Evolutionary conservation across 129 eudicot species (phyloP).

Genomic region (Arctium lappa): DNA sequence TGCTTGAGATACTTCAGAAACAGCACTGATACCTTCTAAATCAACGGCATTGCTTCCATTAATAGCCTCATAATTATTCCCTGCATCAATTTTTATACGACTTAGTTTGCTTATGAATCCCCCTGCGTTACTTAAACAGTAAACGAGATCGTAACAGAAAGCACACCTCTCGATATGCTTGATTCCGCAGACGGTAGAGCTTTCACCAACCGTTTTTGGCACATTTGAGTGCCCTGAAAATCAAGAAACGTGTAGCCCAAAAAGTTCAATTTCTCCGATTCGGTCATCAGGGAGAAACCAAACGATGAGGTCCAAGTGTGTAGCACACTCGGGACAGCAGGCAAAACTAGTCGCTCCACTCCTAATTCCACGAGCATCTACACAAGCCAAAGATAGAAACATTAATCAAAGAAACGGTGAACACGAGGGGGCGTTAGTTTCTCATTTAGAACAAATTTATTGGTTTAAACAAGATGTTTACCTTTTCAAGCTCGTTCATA

Average conservation of each 20-base stretch:
- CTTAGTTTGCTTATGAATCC: neutral
- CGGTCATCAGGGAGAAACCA: constrained; percentile 38
- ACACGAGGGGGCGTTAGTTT: neutral
- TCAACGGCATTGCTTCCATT: constrained; percentile 27
- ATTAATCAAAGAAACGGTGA: neutral
- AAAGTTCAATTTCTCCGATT: constrained; percentile 55
- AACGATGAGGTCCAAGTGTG: constrained; percentile 38
- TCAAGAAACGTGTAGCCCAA: constrained; percentile 71
- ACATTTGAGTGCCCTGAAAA: constrained; percentile 78
- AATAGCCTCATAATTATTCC: constrained; percentile 6
- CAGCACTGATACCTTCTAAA: constrained; percentile 42
- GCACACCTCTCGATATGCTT: constrained; percentile 36
- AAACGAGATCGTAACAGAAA: neutral
- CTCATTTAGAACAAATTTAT: neutral
- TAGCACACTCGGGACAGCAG: constrained; percentile 43
- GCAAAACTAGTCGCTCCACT: constrained; percentile 38
- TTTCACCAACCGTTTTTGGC: constrained; percentile 64
- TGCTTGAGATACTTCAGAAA: constrained; percentile 63
- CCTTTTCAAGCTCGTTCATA: constrained; percentile 92
- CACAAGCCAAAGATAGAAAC: neutral
- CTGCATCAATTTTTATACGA: constrained; percentile 29
- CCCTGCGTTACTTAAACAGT: neutral
- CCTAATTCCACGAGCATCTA: constrained; percentile 37
- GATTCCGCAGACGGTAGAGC: constrained; percentile 27
- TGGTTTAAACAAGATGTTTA: constrained; percentile 11